Conservation (phyloP, 2,329 filamentous ascomycete genomes). For the Phyllosticta citriasiana region DNA sequence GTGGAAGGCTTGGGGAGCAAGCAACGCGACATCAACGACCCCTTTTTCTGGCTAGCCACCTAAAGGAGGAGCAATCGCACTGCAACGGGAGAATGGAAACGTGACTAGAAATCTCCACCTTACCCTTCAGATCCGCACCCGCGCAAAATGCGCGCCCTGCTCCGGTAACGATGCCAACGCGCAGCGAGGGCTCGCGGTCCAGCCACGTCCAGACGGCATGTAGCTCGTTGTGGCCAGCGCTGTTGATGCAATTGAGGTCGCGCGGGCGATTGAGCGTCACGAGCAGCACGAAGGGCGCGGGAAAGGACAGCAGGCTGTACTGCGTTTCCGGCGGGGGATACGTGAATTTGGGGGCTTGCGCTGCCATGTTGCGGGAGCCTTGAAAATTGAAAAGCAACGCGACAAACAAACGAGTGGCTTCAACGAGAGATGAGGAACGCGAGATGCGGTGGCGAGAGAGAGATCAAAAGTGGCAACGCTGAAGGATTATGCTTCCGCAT, state of each 20-base stretch:
- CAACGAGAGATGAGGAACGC: neutral
- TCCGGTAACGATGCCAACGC: constrained; percentile 15
- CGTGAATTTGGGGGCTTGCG: constrained; percentile 11
- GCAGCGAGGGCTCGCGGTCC: constrained; percentile 12
- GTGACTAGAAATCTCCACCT: neutral
- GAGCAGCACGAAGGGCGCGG: constrained; percentile 7
- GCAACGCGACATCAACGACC: neutral
- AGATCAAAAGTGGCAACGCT: neutral
- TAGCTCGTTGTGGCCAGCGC: constrained; percentile 11
- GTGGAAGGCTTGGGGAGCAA: neutral
- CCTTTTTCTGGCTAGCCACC: constrained; percentile 14
- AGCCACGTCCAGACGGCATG: constrained; percentile 11
- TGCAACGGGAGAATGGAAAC: neutral
- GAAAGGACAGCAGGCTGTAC: constrained; percentile 9
- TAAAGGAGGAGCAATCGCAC: constrained; percentile 13
- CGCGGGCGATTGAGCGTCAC: constrained; percentile 13
- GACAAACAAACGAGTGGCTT: neutral
- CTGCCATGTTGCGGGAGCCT: neutral
- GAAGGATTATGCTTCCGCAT: neutral
- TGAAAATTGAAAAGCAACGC: neutral
- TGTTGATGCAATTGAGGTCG: constrained; percentile 15
- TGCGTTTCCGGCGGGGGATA: constrained; percentile 14
- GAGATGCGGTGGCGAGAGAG: neutral
- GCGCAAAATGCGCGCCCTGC: constrained; percentile 15
- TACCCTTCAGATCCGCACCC: constrained; percentile 18